Evolutionary conservation across 2,329 filamentous ascomycete genomes (phyloP).

Genomic region (Claviceps purpurea): DNA sequence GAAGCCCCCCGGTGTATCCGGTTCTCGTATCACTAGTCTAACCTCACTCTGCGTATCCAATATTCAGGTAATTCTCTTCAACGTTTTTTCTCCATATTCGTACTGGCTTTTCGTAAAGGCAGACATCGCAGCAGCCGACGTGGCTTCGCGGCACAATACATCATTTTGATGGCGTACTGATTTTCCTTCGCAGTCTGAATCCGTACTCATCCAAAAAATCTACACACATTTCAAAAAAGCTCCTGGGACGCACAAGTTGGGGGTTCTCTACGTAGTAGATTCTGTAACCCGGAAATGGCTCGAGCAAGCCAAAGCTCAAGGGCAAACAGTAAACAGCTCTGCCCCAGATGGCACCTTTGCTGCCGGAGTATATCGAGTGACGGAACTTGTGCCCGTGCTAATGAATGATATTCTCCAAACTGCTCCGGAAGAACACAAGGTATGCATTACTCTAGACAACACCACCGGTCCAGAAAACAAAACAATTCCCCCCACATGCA

Average conservation of each 20-base stretch:
- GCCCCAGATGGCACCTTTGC: slow-evolving; percentile 87
- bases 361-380: slow-evolving; percentile 91
- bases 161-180: slow-evolving; percentile 10
- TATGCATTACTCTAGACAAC: slow-evolving; percentile 41
- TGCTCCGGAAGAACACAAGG: slow-evolving; percentile 90
- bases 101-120: too few species aligned
- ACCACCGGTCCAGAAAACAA: not conserved
- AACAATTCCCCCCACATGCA: not conserved
- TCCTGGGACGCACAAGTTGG: slow-evolving; percentile 89
- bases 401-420: slow-evolving; percentile 91
- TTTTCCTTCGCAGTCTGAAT: slow-evolving; percentile 59
- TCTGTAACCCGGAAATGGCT: slow-evolving; percentile 98
- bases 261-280: slow-evolving; percentile 99
- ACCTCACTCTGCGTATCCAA: slow-evolving; percentile 80
- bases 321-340: slow-evolving; percentile 66
- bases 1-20: slow-evolving; percentile 89
- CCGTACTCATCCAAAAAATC: slow-evolving; percentile 87
- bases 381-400: slow-evolving; percentile 80
- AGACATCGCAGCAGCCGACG: not conserved
- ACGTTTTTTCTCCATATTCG: not conserved
- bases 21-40: slow-evolving; percentile 78
- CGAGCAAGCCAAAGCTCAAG: slow-evolving; percentile 79
- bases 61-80: slow-evolving; percentile 55
- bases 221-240: slow-evolving; percentile 96
- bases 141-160: not conserved